Conservation (phyloP, 495 filamentous ascomycete genomes). For the Niebla homalea region DNA sequence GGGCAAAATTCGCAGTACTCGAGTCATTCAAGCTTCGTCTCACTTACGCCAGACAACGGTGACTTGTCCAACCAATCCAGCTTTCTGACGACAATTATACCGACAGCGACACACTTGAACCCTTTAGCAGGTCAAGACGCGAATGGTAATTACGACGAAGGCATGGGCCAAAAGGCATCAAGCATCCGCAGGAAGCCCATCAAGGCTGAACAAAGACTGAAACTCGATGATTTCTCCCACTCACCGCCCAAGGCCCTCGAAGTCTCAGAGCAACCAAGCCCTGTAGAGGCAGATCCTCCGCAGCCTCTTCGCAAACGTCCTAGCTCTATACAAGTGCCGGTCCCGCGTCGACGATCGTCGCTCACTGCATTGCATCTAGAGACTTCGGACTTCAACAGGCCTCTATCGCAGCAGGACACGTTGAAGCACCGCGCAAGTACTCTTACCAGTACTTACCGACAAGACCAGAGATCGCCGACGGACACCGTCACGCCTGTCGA, state of each 20-base stretch:
- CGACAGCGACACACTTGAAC: background rate
- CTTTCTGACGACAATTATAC: conserved; percentile 7
- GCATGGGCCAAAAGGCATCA: conserved; percentile 11
- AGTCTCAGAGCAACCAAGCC: background rate
- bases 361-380: conserved; percentile 11
- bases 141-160: background rate
- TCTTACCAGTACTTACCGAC: conserved; percentile 6
- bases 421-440: conserved; percentile 8
- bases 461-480: background rate
- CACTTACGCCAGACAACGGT: conserved; percentile 4
- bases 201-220: conserved; percentile 1
- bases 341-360: conserved; percentile 11
- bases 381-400: conserved; percentile 9
- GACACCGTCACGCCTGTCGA: conserved; percentile 2
- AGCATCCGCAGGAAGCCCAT: conserved; percentile 2
- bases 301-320: background rate
- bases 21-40: conserved; percentile 8
- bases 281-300: background rate
- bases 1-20: background rate
- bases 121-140: background rate
- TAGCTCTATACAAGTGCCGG: conserved; percentile 2
- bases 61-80: conserved; percentile 7
- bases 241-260: background rate
- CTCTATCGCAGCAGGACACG: background rate
- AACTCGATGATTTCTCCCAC: background rate